Evolutionary conservation across 345 rosid species (phyloP).

Genomic region (Aquilaria yunnanensis): DNA sequence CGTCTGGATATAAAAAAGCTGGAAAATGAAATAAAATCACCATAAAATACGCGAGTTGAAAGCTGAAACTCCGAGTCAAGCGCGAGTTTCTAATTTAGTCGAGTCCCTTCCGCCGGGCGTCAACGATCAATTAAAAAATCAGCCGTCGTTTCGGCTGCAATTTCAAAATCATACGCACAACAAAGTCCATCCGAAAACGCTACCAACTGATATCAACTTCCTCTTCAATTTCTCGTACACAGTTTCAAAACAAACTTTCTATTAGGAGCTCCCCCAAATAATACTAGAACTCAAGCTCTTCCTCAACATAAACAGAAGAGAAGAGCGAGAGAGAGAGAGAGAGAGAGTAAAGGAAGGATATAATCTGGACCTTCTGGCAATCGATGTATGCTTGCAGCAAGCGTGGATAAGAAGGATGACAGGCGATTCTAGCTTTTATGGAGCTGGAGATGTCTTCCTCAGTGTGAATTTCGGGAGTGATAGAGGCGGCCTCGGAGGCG

Average conservation of each 20-base stretch:
- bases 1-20: constrained; percentile 12
- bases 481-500: constrained; percentile 55
- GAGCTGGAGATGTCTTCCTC: constrained; percentile 35
- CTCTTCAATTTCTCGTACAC: not conserved
- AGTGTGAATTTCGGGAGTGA: constrained; percentile 42
- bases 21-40: not conserved
- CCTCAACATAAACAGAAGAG: constrained; percentile 4
- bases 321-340: not conserved
- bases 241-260: no score
- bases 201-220: constrained; percentile 1
- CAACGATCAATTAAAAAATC: constrained; percentile 1
- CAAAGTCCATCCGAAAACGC: not conserved
- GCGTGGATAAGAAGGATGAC: constrained; percentile 82
- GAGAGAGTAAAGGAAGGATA: not conserved
- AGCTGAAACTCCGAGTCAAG: constrained; percentile 16
- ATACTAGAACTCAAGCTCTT: not conserved
- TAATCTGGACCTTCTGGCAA: constrained; percentile 79
- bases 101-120: not conserved
- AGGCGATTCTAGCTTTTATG: constrained; percentile 74
- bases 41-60: constrained; percentile 10
- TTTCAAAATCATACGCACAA: constrained; percentile 6
- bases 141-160: constrained; percentile 16
- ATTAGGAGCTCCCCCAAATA: no score
- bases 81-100: not conserved
- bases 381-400: constrained; percentile 81